phyloP scores from a whole-genome alignment of 2,329 filamentous ascomycete genomes.

The Penicillium sp. region DNA sequence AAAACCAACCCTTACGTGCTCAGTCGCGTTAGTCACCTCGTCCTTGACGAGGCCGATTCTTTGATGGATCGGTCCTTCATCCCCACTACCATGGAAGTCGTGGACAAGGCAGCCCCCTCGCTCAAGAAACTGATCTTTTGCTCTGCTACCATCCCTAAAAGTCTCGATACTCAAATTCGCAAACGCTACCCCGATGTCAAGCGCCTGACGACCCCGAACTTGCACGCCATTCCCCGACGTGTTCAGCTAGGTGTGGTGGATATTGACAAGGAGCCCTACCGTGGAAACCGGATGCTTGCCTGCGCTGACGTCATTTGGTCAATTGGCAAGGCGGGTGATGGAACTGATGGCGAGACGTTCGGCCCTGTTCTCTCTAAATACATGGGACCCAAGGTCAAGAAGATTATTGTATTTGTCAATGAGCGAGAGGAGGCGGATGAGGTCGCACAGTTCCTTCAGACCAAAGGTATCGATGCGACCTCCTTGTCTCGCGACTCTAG shows the following conservation, averaged over 20 bases:
- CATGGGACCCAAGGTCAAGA: constrained; percentile 65
- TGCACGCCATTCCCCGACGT: constrained; percentile 91
- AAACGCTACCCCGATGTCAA: constrained; percentile 78
- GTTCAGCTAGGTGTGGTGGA: constrained; percentile 94
- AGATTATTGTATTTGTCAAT: constrained; percentile 94
- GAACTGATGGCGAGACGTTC: constrained; percentile 26
- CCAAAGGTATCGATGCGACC: constrained; percentile 85
- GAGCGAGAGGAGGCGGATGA: constrained; percentile 86
- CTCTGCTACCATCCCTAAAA: constrained; percentile 91
- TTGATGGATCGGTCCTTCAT: constrained; percentile 92
- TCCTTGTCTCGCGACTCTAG: constrained; percentile 83
- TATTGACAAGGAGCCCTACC: constrained; percentile 87
- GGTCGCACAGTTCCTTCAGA: constrained; percentile 73
- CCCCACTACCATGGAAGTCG: constrained; percentile 75
- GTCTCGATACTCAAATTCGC: constrained; percentile 81
- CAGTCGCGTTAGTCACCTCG: constrained; percentile 82
- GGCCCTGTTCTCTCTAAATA: constrained; percentile 33
- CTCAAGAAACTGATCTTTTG: constrained; percentile 86
- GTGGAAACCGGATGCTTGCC: constrained; percentile 87
- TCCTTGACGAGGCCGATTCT: constrained; percentile 95
- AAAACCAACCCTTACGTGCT: constrained; percentile 89
- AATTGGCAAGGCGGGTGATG: constrained; percentile 75
- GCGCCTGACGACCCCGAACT: constrained; percentile 88
- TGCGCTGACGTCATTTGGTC: constrained; percentile 95
- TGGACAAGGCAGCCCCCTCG: constrained; percentile 79